Base-by-base conservation (phyloP, 2,329 filamentous ascomycete species). In the Cephalotrichum gorgonifer region DNA sequence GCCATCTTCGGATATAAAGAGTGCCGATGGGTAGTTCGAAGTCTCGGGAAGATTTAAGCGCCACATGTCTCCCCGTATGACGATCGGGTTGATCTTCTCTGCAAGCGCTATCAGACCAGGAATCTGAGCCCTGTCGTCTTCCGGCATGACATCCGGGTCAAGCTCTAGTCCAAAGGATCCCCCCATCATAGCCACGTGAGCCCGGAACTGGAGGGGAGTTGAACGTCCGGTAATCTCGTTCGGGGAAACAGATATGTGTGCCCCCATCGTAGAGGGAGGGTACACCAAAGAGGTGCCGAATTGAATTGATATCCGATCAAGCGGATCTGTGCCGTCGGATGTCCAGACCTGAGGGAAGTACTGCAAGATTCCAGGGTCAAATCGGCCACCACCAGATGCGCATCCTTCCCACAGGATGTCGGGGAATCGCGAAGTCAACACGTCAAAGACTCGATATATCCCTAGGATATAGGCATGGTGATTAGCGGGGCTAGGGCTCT, bases 281-380 rank as follows among this genome's bases (percentile, higher is more conserved):
- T 84, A 85, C 0, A 73, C 76, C 5, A 83, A 66, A 0, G 77
- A 81, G 0, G 79, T 83, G 11, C 81, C 81, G 47, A 83, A 72
- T 49, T 85, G 81, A 46, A 83, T 84, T 15, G 67, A 67, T 17
- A 85, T 68, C 3, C 81, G 74, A 49, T 81, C 72, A 0, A 79
- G 64, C 1, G 74, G 79, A 55, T 85, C 81, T 1, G 78, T 84
- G 58, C 84, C 74, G 55, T 84, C 81, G 0, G 76, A 81, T 0
- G 80, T 79, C 81, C 81, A 84, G 53, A 76, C 69, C 57, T 84
- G 81, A 0, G 79, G 76, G 66, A 81, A 83, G 62, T 79, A 84
- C 53, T 82, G 74, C 2, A 83, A 66, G 1, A 84, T 62, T 1
- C 79, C 81, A 0, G 80, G 65, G 51, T 85, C 81, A 51, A 85